These are phyloP conservation scores for Hansfordia pulvinata DNA, from an alignment of 2,329 filamentous ascomycete genomes.

Conservation along the genomic window DNA sequence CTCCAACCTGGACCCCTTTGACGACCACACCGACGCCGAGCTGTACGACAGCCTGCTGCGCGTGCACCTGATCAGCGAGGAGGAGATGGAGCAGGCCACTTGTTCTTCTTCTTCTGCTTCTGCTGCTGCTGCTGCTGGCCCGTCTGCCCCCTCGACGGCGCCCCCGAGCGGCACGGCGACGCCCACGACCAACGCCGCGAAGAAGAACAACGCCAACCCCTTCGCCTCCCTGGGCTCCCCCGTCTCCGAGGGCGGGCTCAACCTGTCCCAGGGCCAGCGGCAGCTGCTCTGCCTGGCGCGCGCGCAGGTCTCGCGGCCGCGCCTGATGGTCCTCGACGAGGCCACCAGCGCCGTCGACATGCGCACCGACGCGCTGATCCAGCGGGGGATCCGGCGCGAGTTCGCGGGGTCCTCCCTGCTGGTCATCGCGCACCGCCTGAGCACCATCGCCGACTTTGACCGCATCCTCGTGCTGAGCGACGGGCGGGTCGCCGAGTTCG, in stretches of 20 bases:
- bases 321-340: constrained; percentile 71
- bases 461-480: constrained; percentile 59
- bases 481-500: constrained; percentile 54
- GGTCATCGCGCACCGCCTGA: constrained; percentile 64
- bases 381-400: constrained; percentile 58
- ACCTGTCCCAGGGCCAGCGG: constrained; percentile 63
- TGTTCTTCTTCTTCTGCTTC: too few relatives aligned
- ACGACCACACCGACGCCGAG: constrained; percentile 53
- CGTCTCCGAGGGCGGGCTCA: constrained; percentile 59
- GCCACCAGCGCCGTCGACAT: constrained; percentile 70
- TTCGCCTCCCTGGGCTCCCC: constrained; percentile 49
- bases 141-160: too few relatives aligned
- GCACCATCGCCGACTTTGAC: constrained; percentile 67
- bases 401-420: constrained; percentile 56
- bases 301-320: constrained; percentile 57
- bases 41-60: constrained; percentile 56
- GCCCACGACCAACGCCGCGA: constrained; percentile 16
- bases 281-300: constrained; percentile 64
- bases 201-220: constrained; percentile 44
- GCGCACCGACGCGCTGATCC: constrained; percentile 61
- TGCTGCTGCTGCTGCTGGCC: too few relatives aligned
- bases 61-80: constrained; percentile 48
- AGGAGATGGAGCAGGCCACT: too few relatives aligned
- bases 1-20: constrained; percentile 65
- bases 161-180: constrained; percentile 17